Evolutionary conservation across 1,284 basidiomycete genomes (phyloP).

Genomic region (Trichosporon coremiiforme): DNA sequence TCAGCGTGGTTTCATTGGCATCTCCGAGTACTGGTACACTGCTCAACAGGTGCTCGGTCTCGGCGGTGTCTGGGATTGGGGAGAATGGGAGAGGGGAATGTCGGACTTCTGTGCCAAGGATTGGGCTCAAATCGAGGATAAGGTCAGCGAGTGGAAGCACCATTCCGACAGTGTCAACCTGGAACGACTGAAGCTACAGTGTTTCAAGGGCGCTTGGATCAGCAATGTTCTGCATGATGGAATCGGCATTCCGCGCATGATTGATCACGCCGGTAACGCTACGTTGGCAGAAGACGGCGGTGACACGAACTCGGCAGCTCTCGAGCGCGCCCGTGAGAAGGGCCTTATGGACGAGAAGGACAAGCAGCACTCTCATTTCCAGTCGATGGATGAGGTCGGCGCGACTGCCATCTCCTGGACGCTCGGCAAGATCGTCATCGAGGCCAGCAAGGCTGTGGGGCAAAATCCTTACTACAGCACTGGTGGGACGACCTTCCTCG

Average conservation of each 20-base stretch:
- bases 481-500: neutral
- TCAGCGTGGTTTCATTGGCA: conserved; percentile 81
- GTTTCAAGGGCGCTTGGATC: conserved; percentile 99
- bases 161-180: conserved; percentile 24
- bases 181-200: conserved; percentile 86
- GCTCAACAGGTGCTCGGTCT: conserved; percentile 84
- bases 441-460: conserved; percentile 73
- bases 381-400: conserved; percentile 86
- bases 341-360: conserved; percentile 61
- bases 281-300: conserved; percentile 59
- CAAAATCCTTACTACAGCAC: conserved; percentile 24
- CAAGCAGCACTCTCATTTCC: conserved; percentile 68
- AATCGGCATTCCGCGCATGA: conserved; percentile 88
- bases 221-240: conserved; percentile 95
- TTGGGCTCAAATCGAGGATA: conserved; percentile 73
- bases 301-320: conserved; percentile 64
- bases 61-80: conserved; percentile 93
- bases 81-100: conserved; percentile 92
- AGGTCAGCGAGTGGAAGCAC: conserved; percentile 63
- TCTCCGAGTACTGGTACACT: conserved; percentile 99
- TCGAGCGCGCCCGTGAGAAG: conserved; percentile 72
- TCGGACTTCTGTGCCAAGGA: conserved; percentile 77
- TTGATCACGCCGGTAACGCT: conserved; percentile 72
- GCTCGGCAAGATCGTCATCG: conserved; percentile 95
- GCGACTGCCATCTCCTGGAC: conserved; percentile 97